Base-by-base conservation (phyloP, 2,329 filamentous ascomycete genomes). In the Phyllosticta citriasiana region DNA sequence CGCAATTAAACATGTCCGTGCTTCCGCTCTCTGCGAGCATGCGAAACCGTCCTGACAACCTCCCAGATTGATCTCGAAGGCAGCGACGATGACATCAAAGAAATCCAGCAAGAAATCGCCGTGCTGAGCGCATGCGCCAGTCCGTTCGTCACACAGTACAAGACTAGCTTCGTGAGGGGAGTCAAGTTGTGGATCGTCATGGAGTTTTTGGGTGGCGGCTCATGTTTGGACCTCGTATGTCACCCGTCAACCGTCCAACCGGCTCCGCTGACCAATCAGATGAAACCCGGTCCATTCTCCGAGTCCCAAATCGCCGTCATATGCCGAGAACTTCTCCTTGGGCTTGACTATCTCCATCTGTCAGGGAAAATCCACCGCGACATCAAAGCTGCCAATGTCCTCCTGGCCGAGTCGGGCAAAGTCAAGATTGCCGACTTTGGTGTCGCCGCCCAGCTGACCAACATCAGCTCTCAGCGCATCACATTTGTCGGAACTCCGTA, bases 171-270 rank as follows among this genome's bases (percentile, higher is more conserved):
- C 74, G 83, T 97, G n/a, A 86, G 90, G 67, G 94, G 94, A 26
- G 89, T 92, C 73, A 99, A 97, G 77, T 79, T 99, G 79, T 99
- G 94, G 94, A 99, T 99, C 71, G 91, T 97, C 62, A 99, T 99
- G 94, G 94, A 99, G 75, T 99, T 88, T 71, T 79, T 99, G 10
- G 94, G 94, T 5, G 94, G 94, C 65, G 94, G 94, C 51, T 97
- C 94, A 19, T 97, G 94, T 73, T 81, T 97, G 66, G 94, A 99
- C 73, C 75, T 99, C 79, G 59, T 61, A 33, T 35, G 54, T 12
- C 4, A 30, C 54, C 25, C 22, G 9, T n/a, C 12, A 40, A 7
- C 22, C 24, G 10, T 27, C 50, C 24, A 33, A 3, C 14, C 26
- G 19, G 27, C 27, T 14, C 9, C 61, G 60, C 72, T 72, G 61